A percentile compares a stretch with the other conserved stretches of the same genome.
These are phyloP conservation scores for Asparagopsis taxiformis DNA, from an alignment of 31 red algal species.

Conservation along the genomic window DNA sequence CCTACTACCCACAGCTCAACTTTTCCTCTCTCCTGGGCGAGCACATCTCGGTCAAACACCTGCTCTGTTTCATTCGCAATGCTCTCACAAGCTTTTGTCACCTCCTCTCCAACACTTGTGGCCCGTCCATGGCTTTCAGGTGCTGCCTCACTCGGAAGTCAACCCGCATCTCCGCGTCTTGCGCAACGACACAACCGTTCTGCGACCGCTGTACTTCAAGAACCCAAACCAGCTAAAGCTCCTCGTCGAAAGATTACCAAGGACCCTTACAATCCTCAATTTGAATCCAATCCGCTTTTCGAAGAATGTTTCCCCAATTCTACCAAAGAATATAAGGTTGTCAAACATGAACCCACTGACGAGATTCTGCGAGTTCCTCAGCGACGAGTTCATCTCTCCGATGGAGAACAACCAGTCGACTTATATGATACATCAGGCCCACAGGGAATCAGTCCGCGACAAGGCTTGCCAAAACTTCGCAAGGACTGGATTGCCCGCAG, in stretches of 20 bases:
- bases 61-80: not conserved
- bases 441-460: slow-evolving; percentile 77
- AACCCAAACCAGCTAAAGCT: slow-evolving; percentile 13
- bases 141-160: not conserved
- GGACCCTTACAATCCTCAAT: slow-evolving; percentile 93
- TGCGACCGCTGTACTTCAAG: slow-evolving; percentile 21
- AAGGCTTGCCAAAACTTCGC: slow-evolving; percentile 94
- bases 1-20: too few relatives aligned
- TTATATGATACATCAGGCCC: slow-evolving; percentile 98
- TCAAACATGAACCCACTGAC: slow-evolving; percentile 73
- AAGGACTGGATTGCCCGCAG: slow-evolving; percentile 81
- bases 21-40: too few relatives aligned
- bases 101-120: slow-evolving; percentile 1
- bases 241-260: slow-evolving; percentile 28
- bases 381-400: slow-evolving; percentile 82
- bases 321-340: slow-evolving; percentile 61
- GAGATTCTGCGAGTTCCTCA: slow-evolving; percentile 67
- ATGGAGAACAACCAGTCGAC: slow-evolving; percentile 82
- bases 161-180: not conserved
- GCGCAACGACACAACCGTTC: not conserved
- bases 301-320: slow-evolving; percentile 90
- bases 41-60: too few relatives aligned
- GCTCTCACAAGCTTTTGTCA: not conserved
- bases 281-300: slow-evolving; percentile 67
- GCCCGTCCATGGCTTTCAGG: slow-evolving; percentile 4